These are phyloP conservation scores for Syncephalastrum monosporum DNA, from an alignment of 371 early-diverging fungal genomes.

Conservation along the genomic window DNA sequence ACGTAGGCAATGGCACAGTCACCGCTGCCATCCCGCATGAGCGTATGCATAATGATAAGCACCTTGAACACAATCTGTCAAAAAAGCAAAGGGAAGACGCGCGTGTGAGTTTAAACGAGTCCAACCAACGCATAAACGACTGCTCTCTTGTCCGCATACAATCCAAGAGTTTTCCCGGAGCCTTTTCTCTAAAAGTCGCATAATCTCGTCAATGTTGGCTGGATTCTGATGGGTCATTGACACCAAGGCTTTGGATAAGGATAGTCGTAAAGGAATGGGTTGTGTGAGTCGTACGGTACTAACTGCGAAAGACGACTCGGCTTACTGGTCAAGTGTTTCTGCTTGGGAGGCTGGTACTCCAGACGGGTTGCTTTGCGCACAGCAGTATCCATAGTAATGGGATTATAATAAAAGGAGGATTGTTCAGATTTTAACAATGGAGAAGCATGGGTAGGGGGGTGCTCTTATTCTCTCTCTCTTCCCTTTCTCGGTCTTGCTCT, in stretches of 20 bases:
- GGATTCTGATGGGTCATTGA: constrained; percentile 46
- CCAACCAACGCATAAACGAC: not conserved
- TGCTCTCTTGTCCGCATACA: constrained; percentile 37
- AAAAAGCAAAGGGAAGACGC: constrained; percentile 15
- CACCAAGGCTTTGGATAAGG: constrained; percentile 38
- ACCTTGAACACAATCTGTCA: constrained; percentile 86
- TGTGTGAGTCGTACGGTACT: not conserved
- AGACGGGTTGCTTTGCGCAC: constrained; percentile 77
- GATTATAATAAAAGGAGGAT: too few species aligned
- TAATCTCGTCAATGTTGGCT: constrained; percentile 58
- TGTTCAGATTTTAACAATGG: too few species aligned
- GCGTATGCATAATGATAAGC: constrained; percentile 80
- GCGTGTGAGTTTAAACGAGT: constrained; percentile 7
- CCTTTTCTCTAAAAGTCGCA: constrained; percentile 56
- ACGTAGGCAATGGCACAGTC: constrained; percentile 71
- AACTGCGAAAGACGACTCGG: not conserved
- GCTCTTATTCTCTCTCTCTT: too few species aligned
- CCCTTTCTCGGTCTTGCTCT: too few species aligned
- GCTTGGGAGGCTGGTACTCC: constrained; percentile 77
- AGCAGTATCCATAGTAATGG: constrained; percentile 66
- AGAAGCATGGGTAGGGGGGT: too few species aligned
- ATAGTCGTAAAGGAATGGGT: not conserved
- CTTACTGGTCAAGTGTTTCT: constrained; percentile 82
- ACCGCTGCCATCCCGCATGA: constrained; percentile 80
- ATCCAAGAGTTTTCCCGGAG: constrained; percentile 81